Base-by-base conservation (phyloP, 305 asterid species). In the Euphrasia arctica region DNA sequence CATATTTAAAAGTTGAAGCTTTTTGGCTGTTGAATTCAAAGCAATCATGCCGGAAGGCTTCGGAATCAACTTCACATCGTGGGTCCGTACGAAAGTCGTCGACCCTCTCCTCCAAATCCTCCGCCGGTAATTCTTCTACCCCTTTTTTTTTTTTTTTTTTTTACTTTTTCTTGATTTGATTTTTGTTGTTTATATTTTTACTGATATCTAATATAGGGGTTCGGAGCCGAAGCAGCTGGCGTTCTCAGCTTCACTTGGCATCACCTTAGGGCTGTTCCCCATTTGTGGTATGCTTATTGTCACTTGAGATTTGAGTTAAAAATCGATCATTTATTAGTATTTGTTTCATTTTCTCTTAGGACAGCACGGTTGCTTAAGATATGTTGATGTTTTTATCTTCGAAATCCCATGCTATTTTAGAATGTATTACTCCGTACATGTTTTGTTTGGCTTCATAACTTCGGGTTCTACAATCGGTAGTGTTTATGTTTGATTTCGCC, bases 151-250 rank as follows among this genome's bases (percentile, higher is more conserved):
- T 52, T 8, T 58, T 50, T 34, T 3, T 39, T 52, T 8, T 58
- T 50, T 34, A 34, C 42, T 6, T 29, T 28, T 58, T 58, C 32
- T 31, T 10, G 45, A 39, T 39, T 8, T 39, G 9, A 2, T 39
- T 39, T 39, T 6, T 39, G 1, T 42, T 42, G 54, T 15, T 0
- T 18, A 10, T 43, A 1, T 15, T 25, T 25, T 25, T 25, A 22
- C 63, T 67, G 58, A 65, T 39, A 45, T 63, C 8, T 57, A 4
- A n/a, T 49, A 89, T 95, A 82, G 97, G 99, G 69, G 83, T 39
- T 8, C 96, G 42, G 99, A 93, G 71, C 99, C 99, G 9, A 88
- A 78, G 87, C 91, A 84, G 73, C 76, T 93, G 74, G 92, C 97
- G 0, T 84, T 93, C 76, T 93, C 97, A 5, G 87, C 79, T 12